A percentile compares a stretch with the other conserved stretches of the same genome.
phyloP scores from a whole-genome alignment of 2,329 filamentous ascomycete species.

The Botryotinia calthae region DNA sequence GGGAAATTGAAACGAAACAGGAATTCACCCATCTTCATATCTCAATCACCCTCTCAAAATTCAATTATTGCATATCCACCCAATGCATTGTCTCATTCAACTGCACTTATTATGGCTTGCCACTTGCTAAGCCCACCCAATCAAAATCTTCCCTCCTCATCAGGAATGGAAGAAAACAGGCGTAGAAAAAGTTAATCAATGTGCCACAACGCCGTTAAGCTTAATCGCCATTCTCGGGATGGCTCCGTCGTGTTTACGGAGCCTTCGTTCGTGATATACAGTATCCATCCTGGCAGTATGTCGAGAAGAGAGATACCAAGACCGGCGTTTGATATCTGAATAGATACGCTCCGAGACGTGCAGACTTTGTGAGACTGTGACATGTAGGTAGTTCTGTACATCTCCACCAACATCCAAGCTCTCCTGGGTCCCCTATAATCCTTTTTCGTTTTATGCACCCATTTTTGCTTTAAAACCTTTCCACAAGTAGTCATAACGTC shows the following conservation, averaged over 20 bases:
- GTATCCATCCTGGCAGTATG: background rate
- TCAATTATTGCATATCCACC: background rate
- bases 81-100: background rate
- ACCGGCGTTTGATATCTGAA: background rate
- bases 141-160: background rate
- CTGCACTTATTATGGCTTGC: background rate
- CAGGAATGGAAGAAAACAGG: background rate
- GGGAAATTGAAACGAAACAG: slow-evolving; percentile 17
- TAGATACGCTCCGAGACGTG: background rate
- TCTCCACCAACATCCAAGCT: background rate
- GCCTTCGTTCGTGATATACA: background rate
- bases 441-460: background rate
- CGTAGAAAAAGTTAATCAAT: background rate
- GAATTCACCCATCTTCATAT: slow-evolving; percentile 2
- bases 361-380: background rate
- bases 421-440: background rate
- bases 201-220: background rate
- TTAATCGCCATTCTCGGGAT: background rate
- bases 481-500: background rate
- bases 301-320: background rate
- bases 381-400: background rate
- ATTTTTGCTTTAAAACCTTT: background rate
- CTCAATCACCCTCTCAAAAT: background rate
- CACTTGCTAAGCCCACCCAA: slow-evolving; percentile 5
- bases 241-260: background rate